Conservation (phyloP, 306 rosid species). For the Arachis stenosperma region DNA sequence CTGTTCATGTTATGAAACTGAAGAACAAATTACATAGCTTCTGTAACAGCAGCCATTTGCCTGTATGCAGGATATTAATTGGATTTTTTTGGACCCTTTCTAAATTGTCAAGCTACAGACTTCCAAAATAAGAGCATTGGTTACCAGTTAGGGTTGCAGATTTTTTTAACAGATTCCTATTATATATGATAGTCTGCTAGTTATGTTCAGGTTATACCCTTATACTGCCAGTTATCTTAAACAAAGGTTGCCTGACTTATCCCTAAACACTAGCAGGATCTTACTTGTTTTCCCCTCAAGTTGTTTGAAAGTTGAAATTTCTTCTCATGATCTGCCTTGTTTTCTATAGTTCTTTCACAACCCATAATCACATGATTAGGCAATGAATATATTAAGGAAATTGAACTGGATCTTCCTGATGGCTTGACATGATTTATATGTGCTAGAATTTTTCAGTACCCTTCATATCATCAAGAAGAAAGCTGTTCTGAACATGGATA, state of each 20-base stretch:
- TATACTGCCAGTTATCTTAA: slow-evolving; percentile 20
- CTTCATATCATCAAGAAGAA: slow-evolving; percentile 46
- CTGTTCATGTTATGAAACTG: slow-evolving; percentile 2
- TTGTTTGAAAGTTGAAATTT: neutral
- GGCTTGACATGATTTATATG: slow-evolving; percentile 20
- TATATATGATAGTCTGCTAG: slow-evolving; percentile 4
- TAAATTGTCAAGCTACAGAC: slow-evolving; percentile 1
- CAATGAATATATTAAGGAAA: slow-evolving; percentile 8
- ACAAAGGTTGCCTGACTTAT: neutral
- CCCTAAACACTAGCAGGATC: slow-evolving; percentile 17
- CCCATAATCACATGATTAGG: slow-evolving; percentile 13
- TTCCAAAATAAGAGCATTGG: slow-evolving; percentile 21
- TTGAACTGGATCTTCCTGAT: slow-evolving; percentile 27
- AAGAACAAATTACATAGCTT: slow-evolving; percentile 4
- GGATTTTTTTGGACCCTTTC: slow-evolving; percentile 12
- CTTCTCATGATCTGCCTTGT: slow-evolving; percentile 11
- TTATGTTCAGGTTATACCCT: slow-evolving; percentile 7
- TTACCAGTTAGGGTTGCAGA: slow-evolving; percentile 7
- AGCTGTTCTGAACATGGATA: slow-evolving; percentile 68
- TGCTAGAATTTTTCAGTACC: slow-evolving; percentile 53
- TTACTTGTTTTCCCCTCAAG: neutral
- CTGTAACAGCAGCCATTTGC: slow-evolving; percentile 16
- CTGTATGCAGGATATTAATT: neutral
- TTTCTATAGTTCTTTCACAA: slow-evolving; percentile 8
- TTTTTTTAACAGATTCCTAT: slow-evolving; percentile 19